Conservation (phyloP, 106 monocot genomes). For the Xerophyta viscosa region DNA sequence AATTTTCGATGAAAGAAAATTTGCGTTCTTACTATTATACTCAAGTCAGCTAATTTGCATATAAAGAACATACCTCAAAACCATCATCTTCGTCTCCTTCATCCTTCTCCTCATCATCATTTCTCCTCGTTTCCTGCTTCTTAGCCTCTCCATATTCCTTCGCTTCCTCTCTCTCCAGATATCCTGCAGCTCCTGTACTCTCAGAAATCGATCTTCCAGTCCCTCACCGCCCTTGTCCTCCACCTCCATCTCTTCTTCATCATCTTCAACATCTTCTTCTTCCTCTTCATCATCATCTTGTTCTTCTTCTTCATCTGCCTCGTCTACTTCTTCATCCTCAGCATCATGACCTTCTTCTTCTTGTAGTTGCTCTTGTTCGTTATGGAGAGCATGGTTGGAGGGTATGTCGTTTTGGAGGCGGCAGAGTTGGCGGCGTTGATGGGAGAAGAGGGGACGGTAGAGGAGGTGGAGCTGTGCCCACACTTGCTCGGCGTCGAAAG, state of each 20-base stretch:
- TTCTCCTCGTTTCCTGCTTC: conserved; percentile 17
- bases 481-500: conserved; percentile 90
- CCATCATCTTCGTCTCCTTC: conserved; percentile 18
- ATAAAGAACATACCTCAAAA: conserved; percentile 2
- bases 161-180: conserved; percentile 47
- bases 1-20: not conserved
- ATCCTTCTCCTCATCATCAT: conserved; percentile 33
- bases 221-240: conserved; percentile 3
- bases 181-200: conserved; percentile 57
- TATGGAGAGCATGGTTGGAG: conserved; percentile 1
- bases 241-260: conserved; percentile 16
- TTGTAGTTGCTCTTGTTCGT: not conserved
- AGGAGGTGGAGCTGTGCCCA: conserved; percentile 83
- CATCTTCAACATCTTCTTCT: conserved; percentile 15
- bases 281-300: conserved; percentile 17
- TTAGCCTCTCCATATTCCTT: conserved; percentile 35
- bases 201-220: conserved; percentile 41
- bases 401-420: conserved; percentile 22
- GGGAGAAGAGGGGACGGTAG: conserved; percentile 32
- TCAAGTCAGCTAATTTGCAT: too few species aligned
- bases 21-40: not conserved
- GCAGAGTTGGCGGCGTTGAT: conserved; percentile 24
- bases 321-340: conserved; percentile 12
- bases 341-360: conserved; percentile 7
- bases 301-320: conserved; percentile 8